These are phyloP conservation scores for Exidia glandulosa DNA, from an alignment of 768 basidiomycete genomes.

Conservation along the genomic window DNA sequence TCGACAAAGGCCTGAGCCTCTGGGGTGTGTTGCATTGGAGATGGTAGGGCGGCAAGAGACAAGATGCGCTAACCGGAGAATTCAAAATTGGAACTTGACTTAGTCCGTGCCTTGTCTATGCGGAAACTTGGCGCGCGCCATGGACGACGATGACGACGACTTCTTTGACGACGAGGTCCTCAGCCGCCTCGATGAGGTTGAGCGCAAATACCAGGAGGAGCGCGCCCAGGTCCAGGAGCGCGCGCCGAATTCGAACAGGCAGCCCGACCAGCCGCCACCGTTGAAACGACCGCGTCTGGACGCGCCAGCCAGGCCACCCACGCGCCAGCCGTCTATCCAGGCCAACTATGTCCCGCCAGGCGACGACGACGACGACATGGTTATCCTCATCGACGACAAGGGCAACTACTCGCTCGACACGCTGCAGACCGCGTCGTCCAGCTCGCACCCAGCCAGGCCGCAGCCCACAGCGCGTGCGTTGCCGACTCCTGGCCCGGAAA, in stretches of 20 bases:
- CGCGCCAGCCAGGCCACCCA: neutral
- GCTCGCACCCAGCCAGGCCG: too few species aligned
- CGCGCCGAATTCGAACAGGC: neutral
- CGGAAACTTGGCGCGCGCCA: neutral
- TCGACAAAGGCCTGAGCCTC: neutral
- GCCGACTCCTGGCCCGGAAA: too few species aligned
- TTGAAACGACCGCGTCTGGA: neutral
- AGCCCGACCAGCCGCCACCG: neutral
- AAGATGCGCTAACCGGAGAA: neutral
- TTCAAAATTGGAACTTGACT: too few species aligned
- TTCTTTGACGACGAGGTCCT: neutral
- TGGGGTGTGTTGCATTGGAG: neutral
- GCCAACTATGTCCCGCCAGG: neutral
- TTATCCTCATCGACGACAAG: neutral
- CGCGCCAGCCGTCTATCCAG: neutral
- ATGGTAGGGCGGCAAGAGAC: neutral
- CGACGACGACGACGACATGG: neutral
- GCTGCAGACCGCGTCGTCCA: too few species aligned
- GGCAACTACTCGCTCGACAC: neutral
- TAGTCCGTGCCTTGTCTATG: too few species aligned
- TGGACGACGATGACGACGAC: neutral
- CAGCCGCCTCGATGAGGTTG: neutral
- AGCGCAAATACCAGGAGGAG: neutral
- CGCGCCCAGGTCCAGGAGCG: neutral
- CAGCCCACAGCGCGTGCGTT: too few species aligned